Evolutionary conservation across 1,139 yeast genomes (phyloP), one percentile per base, ranked within the genome.

Genomic region (Yamadazyma triangularis): DNA sequence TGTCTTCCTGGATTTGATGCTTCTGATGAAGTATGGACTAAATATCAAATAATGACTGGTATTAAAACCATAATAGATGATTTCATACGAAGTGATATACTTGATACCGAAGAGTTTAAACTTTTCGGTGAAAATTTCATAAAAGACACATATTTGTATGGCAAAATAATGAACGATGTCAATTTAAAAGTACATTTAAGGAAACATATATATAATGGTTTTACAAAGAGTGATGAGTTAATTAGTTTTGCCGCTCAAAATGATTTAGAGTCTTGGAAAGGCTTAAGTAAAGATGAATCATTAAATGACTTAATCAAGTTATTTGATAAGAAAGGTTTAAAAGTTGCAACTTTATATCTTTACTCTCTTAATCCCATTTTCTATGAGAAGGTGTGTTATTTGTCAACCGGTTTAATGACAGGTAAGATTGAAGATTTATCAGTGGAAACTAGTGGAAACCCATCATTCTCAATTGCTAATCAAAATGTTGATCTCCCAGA

Each of bases 341-440:
- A 38, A 14, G n/a, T 28, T 11, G 44, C 44, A 2, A 26, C 33
- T 3, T 30, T 45, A n/a, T 29, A 42, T 13, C 38, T 38, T 38
- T 35, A 44, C 15, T 28, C 38, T 1, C 23, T 39, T 9, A 41
- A 28, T 19, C 36, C 24, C 30, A 7, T 9, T 18, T 18, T 7
- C 20, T 18, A 39, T 13, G 44, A 44, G 23, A 34, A 44, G 18
- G 41, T 56, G 18, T 45, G 50, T 36, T 31, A 30, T 11, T 8
- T 42, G 13, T 24, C 40, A 2, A 5, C 38, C 35, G 14, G 32
- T 50, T 19, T 24, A 47, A 11, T 15, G 15, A 32, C 30, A 5
- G 32, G 33, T 4, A 40, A 36, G 12, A 24, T 31, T 11, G 25
- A 30, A 5, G 39, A 35, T 13, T 9, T 14, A 5, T 9, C 20